Conservation (phyloP, 306 rosid species). For the Urtica urens region DNA sequence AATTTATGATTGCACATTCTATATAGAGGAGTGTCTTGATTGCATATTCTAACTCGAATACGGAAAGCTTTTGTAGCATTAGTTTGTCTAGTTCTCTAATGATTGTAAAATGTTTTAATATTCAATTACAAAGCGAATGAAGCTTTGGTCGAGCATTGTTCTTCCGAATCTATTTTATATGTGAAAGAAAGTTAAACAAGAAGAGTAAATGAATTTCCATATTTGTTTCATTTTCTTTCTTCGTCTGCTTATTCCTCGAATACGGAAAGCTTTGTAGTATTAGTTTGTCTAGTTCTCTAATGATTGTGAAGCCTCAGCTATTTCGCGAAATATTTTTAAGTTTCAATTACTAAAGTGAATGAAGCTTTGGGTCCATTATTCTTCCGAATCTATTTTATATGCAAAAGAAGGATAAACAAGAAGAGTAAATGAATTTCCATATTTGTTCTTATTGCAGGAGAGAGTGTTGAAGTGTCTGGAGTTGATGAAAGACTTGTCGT, state of each 20-base stretch:
- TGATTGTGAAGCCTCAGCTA: too few species aligned
- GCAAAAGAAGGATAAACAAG: not conserved
- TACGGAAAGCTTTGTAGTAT: too few species aligned
- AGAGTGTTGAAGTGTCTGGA: slow-evolving; percentile 61
- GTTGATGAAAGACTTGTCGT: slow-evolving; percentile 34
- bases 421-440: slow-evolving; percentile 10
- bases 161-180: not conserved
- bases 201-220: slow-evolving; percentile 10
- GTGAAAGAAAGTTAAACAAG: not conserved
- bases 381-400: not conserved
- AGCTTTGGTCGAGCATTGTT: too few species aligned
- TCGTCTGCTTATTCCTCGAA: too few species aligned
- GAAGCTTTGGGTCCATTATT: too few species aligned
- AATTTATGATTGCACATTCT: not conserved
- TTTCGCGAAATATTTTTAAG: too few species aligned
- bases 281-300: too few species aligned
- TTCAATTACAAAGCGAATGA: too few species aligned
- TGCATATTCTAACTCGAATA: not conserved
- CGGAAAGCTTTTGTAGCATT: too few species aligned
- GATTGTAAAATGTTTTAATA: too few species aligned
- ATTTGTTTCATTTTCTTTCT: not conserved
- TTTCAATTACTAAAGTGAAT: too few species aligned
- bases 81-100: too few species aligned
- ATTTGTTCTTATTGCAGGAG: slow-evolving; percentile 39
- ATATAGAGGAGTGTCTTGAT: not conserved